Evolutionary conservation across 106 monocot genomes (phyloP).

Genomic region (Dendrobium catenatum): DNA sequence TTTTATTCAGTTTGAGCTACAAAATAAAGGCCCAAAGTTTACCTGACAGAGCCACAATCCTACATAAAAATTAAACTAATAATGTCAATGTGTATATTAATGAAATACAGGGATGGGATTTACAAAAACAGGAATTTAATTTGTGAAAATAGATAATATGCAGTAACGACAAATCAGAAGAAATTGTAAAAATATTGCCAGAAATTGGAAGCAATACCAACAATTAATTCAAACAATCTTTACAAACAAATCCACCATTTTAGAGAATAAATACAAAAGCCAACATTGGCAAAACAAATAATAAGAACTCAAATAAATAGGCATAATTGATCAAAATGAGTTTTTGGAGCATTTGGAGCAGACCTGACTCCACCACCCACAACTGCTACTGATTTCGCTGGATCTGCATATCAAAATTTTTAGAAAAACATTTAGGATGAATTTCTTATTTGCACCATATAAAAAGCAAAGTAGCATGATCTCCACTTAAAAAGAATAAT

Average conservation of each 20-base stretch:
- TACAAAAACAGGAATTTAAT: background rate
- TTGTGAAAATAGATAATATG: background rate
- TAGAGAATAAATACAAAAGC: background rate
- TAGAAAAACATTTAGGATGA: background rate
- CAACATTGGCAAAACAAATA: background rate
- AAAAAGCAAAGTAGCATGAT: background rate
- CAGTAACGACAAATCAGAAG: background rate
- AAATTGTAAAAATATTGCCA: conserved; percentile 1
- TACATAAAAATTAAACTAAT: background rate
- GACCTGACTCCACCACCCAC: conserved; percentile 87
- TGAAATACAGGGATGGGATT: background rate
- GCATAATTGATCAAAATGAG: background rate
- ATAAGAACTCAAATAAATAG: conserved; percentile 1
- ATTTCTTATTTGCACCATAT: background rate
- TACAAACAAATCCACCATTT: background rate
- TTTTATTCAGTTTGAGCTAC: too few species aligned
- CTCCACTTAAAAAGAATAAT: background rate
- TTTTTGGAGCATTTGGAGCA: background rate
- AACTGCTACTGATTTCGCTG: conserved; percentile 63
- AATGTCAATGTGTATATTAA: background rate
- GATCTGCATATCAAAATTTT: conserved; percentile 20
- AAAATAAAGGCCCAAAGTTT: background rate
- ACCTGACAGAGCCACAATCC: background rate
- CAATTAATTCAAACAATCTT: background rate
- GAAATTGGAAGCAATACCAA: background rate